Evolutionary conservation across 1,139 yeast genomes (phyloP).

Genomic region (Yamadazyma diddensiae): DNA sequence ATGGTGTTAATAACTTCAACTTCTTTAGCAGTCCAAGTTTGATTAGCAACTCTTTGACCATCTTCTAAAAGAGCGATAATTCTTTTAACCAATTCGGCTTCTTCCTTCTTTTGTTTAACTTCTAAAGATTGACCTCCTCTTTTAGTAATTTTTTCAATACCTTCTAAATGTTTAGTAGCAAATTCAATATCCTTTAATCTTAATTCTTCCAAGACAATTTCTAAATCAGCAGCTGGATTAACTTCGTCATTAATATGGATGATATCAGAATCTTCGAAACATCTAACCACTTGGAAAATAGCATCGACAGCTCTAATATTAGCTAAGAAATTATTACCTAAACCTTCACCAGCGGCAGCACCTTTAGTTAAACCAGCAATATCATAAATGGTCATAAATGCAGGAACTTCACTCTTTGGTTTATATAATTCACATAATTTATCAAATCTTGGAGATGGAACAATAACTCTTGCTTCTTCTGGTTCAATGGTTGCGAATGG

Average conservation of each 20-base stretch:
- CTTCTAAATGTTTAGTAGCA: slow-evolving; percentile 85
- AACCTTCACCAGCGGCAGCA: slow-evolving; percentile 96
- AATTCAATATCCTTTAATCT: slow-evolving; percentile 97
- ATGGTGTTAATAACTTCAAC: slow-evolving; percentile 85
- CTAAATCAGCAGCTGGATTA: slow-evolving; percentile 92
- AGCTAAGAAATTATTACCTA: slow-evolving; percentile 96
- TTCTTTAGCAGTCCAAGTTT: slow-evolving; percentile 85
- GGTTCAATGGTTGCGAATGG: slow-evolving; percentile 99
- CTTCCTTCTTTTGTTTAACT: slow-evolving; percentile 92
- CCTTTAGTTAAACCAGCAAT: slow-evolving; percentile 98
- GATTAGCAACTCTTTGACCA: slow-evolving; percentile 91
- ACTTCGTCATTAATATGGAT: slow-evolving; percentile 98
- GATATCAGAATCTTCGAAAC: slow-evolving; percentile 97
- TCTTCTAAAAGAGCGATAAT: slow-evolving; percentile 73
- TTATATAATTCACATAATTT: slow-evolving; percentile 67
- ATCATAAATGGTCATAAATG: slow-evolving; percentile 89
- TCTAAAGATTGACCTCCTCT: slow-evolving; percentile 96
- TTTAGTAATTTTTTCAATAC: slow-evolving; percentile 78
- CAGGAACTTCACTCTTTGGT: slow-evolving; percentile 88
- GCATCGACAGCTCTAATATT: slow-evolving; percentile 98
- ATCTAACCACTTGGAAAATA: slow-evolving; percentile 94
- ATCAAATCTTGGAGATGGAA: slow-evolving; percentile 90
- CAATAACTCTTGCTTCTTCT: slow-evolving; percentile 96
- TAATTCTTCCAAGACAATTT: slow-evolving; percentile 86
- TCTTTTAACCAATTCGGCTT: slow-evolving; percentile 74